A percentile compares a stretch with the other conserved stretches of the same genome.
Evolutionary conservation across 306 rosid genomes (phyloP).

Genomic region (Argentina anserina): DNA sequence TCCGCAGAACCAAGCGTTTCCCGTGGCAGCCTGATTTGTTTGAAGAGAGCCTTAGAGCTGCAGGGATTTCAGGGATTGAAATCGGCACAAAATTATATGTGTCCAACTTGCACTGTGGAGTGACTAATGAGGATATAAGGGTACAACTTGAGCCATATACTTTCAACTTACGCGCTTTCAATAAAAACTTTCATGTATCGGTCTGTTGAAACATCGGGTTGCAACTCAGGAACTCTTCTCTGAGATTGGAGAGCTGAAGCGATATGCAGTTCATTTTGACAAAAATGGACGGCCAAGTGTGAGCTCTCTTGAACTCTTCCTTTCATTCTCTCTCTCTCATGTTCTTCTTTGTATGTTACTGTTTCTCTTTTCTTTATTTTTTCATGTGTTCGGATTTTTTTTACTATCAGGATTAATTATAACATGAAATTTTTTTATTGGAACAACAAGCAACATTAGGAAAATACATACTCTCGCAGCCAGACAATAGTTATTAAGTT

Average conservation of each 20-base stretch:
- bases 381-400: not conserved
- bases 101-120: conserved; percentile 94
- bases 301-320: conserved; percentile 29
- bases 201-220: conserved; percentile 58
- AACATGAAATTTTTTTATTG: not conserved
- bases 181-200: conserved; percentile 36
- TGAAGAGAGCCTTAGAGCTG: conserved; percentile 97
- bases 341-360: not conserved
- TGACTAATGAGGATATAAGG: conserved; percentile 97
- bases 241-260: conserved; percentile 86
- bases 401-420: not conserved
- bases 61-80: conserved; percentile 85
- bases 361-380: not conserved
- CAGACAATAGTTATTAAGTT: not conserved
- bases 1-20: conserved; percentile 76
- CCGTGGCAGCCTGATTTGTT: conserved; percentile 89
- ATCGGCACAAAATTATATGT: conserved; percentile 87
- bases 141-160: conserved; percentile 55
- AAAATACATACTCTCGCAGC: not conserved
- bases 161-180: conserved; percentile 48
- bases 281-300: conserved; percentile 84
- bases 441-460: not conserved
- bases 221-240: conserved; percentile 93
- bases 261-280: conserved; percentile 88
- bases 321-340: not conserved